Percentiles rank a stretch among this genome's conserved stretches.
Evolutionary conservation across 805 yeast species (phyloP).

Genomic region (Zygotorulaspora chibaensis): DNA sequence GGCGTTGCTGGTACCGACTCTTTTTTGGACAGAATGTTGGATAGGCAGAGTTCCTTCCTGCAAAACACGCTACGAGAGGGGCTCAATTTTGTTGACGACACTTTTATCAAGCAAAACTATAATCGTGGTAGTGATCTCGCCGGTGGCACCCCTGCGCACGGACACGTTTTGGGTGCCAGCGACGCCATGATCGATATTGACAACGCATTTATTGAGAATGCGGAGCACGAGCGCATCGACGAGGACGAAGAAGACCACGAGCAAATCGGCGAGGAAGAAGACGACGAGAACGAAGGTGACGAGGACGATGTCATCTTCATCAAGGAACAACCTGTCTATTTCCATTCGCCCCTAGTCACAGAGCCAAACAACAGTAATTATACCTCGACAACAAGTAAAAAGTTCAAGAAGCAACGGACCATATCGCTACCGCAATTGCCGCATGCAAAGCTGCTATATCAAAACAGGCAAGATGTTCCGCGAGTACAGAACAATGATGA

Average conservation of each 20-base stretch:
- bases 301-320: constrained; percentile 30
- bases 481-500: constrained; percentile 32
- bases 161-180: constrained; percentile 13
- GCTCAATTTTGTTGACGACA: constrained; percentile 7
- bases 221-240: constrained; percentile 2
- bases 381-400: constrained; percentile 20
- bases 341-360: constrained; percentile 10
- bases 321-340: constrained; percentile 27
- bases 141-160: neutral
- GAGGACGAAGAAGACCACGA: constrained; percentile 6
- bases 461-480: constrained; percentile 17
- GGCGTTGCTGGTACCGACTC: constrained; percentile 11
- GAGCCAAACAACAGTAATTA: constrained; percentile 15
- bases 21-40: constrained; percentile 25
- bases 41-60: constrained; percentile 23
- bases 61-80: constrained; percentile 22
- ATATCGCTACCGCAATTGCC: constrained; percentile 53
- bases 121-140: constrained; percentile 3
- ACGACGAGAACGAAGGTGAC: constrained; percentile 13
- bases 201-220: constrained; percentile 1
- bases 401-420: constrained; percentile 44
- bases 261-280: constrained; percentile 7
- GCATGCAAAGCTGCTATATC: constrained; percentile 42
- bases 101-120: constrained; percentile 1
- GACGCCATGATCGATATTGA: constrained; percentile 10